phyloP scores from a whole-genome alignment of 257 asterid genomes.

The Solanum bulbocastanum region DNA sequence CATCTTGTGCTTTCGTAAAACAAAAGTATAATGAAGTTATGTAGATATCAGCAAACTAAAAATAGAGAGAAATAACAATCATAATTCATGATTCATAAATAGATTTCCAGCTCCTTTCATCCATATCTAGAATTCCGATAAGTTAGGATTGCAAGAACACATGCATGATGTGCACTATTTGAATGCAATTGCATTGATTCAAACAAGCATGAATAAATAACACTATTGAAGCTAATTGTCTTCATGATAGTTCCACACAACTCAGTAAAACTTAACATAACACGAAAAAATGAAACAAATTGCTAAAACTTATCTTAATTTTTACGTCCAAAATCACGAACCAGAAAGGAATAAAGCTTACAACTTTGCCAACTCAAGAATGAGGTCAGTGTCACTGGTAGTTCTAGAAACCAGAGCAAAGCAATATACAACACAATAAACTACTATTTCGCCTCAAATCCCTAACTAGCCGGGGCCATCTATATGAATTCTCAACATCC shows the following conservation, averaged over 20 bases:
- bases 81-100: background rate
- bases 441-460: background rate
- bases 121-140: background rate
- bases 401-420: background rate
- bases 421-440: background rate
- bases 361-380: slow-evolving; percentile 28
- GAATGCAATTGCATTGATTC: background rate
- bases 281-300: background rate
- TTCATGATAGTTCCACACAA: background rate
- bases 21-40: background rate
- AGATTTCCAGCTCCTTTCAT: background rate
- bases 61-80: background rate
- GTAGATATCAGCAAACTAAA: background rate
- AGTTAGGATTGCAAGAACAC: background rate
- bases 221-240: background rate
- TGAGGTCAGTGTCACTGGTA: slow-evolving; percentile 22
- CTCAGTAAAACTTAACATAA: background rate
- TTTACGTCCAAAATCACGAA: background rate
- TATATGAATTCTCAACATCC: background rate
- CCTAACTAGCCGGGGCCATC: background rate
- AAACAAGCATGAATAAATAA: background rate
- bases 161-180: background rate
- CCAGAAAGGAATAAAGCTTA: slow-evolving; percentile 15
- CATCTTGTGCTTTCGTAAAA: background rate
- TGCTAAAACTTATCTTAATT: background rate